Conservation (phyloP, 768 basidiomycete genomes). For the Kwoniella sp. region DNA sequence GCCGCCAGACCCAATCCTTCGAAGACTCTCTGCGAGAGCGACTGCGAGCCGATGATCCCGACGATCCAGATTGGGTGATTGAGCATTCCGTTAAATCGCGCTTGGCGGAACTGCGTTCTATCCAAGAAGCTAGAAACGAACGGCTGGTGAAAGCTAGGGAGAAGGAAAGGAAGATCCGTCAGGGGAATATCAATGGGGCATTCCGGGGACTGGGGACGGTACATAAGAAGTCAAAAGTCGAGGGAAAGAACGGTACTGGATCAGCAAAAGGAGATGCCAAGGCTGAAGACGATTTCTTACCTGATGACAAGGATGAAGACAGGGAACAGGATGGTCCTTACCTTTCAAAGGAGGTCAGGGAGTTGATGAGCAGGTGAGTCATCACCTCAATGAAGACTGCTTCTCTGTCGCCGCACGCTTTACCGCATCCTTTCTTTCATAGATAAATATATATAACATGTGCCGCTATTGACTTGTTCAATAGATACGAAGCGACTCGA, state of each 20-base stretch:
- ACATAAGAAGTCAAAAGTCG: conserved; percentile 8
- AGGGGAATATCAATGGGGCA: conserved; percentile 8
- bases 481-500: conserved; percentile 36
- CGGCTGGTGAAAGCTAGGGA: conserved; percentile 41
- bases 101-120: conserved; percentile 29
- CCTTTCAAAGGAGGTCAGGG: conserved; percentile 74
- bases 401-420: too few relatives aligned
- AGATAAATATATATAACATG: too few relatives aligned
- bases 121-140: conserved; percentile 23
- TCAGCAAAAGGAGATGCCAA: conserved; percentile 34
- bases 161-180: conserved; percentile 35
- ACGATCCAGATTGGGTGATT: conserved; percentile 55
- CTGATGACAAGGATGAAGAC: conserved; percentile 62
- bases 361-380: conserved; percentile 74
- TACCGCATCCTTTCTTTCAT: too few relatives aligned
- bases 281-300: conserved; percentile 65
- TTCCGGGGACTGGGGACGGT: conserved; percentile 21
- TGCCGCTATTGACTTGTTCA: neutral
- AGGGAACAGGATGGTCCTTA: conserved; percentile 59
- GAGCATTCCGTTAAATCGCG: conserved; percentile 47
- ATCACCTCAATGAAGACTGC: neutral
- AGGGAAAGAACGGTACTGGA: neutral
- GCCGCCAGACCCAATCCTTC: conserved; percentile 30
- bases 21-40: conserved; percentile 26
- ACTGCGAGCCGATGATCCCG: conserved; percentile 35